These are phyloP conservation scores for Oemleria cerasiformis DNA, from an alignment of 306 rosid genomes.

Conservation along the genomic window DNA sequence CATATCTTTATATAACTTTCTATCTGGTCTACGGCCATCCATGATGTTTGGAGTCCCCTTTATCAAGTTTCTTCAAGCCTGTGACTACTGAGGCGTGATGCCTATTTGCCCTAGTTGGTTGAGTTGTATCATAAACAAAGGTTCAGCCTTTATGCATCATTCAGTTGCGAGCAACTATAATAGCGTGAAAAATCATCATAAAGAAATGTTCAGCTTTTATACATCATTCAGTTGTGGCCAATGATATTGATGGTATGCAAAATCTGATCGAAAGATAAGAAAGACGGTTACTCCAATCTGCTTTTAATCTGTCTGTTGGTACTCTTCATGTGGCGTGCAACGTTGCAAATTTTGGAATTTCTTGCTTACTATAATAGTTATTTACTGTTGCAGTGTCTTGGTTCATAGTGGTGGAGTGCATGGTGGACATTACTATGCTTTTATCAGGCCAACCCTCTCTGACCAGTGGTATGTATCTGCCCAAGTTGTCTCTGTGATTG, in stretches of 20 bases:
- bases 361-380: conserved; percentile 6
- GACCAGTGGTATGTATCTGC: conserved; percentile 70
- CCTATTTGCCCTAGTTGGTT: background rate
- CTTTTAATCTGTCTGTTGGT: background rate
- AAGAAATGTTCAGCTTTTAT: background rate
- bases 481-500: background rate
- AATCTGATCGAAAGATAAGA: background rate
- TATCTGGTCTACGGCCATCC: background rate
- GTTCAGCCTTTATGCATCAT: background rate
- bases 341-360: background rate
- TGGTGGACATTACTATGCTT: conserved; percentile 97
- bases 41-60: background rate
- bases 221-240: background rate
- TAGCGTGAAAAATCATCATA: background rate
- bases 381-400: conserved; percentile 68
- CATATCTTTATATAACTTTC: background rate
- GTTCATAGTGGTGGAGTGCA: conserved; percentile 97
- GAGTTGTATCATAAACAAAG: background rate
- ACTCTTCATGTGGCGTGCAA: background rate
- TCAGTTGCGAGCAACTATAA: background rate
- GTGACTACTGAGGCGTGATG: background rate
- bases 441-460: conserved; percentile 79
- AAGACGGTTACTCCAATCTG: background rate
- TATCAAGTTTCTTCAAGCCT: background rate
- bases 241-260: background rate